These are phyloP conservation scores for Styphnolobium japonicum DNA, from an alignment of 306 rosid genomes.

Conservation along the genomic window DNA sequence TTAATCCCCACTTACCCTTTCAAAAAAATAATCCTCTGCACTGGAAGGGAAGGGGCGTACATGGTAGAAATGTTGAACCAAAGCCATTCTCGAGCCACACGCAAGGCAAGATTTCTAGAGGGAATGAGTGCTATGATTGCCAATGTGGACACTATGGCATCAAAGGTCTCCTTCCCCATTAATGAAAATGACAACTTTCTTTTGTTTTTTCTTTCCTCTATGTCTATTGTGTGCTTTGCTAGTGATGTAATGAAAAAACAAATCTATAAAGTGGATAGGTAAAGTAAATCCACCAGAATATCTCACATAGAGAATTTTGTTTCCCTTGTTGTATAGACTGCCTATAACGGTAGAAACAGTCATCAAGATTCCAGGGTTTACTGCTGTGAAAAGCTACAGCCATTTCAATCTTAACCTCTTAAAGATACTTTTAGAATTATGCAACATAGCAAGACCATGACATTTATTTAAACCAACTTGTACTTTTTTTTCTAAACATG, in stretches of 20 bases:
- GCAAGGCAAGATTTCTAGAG: slow-evolving; percentile 24
- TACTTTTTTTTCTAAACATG: too few relatives aligned
- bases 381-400: slow-evolving; percentile 5
- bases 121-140: slow-evolving; percentile 33
- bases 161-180: slow-evolving; percentile 26
- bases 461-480: too few relatives aligned
- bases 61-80: slow-evolving; percentile 27
- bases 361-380: slow-evolving; percentile 6
- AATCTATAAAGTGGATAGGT: background rate
- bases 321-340: background rate
- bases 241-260: background rate
- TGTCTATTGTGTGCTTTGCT: background rate
- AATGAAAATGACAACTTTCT: slow-evolving; percentile 42
- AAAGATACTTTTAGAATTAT: background rate
- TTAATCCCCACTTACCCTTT: slow-evolving; percentile 39
- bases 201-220: background rate
- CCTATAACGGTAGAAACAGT: background rate
- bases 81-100: slow-evolving; percentile 37
- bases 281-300: slow-evolving; percentile 17
- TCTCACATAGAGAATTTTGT: background rate
- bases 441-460: background rate
- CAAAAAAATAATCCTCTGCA: background rate
- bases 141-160: slow-evolving; percentile 36
- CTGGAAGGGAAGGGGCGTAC: background rate
- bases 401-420: background rate